These are phyloP conservation scores for Aspergillus ibericus DNA, from an alignment of 2,329 filamentous ascomycete species.

Conservation along the genomic window DNA sequence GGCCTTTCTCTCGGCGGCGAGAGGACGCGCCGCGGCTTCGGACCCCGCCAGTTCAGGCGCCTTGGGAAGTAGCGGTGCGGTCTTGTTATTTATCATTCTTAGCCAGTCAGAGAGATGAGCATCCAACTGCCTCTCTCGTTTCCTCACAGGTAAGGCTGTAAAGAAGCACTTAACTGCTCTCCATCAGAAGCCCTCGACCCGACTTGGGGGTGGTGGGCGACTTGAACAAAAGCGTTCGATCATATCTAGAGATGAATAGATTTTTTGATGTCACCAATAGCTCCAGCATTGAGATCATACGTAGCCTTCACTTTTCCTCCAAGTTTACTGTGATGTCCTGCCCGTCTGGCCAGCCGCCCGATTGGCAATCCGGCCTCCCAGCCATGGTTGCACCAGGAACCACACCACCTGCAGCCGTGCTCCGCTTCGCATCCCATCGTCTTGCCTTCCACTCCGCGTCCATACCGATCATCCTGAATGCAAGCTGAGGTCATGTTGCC, in stretches of 20 bases:
- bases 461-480: not conserved
- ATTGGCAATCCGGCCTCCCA: not conserved
- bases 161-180: conserved; percentile 48
- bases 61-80: conserved; percentile 34
- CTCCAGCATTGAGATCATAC: not conserved
- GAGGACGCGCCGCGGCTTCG: conserved; percentile 18
- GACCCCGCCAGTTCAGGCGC: conserved; percentile 10
- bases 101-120: conserved; percentile 43
- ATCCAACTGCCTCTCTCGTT: conserved; percentile 43
- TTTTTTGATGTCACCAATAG: not conserved
- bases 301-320: no score
- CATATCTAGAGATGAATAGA: conserved; percentile 9
- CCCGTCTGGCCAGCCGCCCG: not conserved
- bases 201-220: conserved; percentile 23
- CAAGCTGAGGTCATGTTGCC: not conserved
- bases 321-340: no score
- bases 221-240: conserved; percentile 11
- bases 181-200: conserved; percentile 33
- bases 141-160: conserved; percentile 37
- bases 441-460: not conserved
- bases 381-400: not conserved
- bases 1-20: conserved; percentile 18
- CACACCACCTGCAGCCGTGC: not conserved
- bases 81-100: conserved; percentile 33
- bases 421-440: not conserved